Evolutionary conservation across 305 asterid genomes (phyloP).

Genomic region (Fraxinus baroniana): DNA sequence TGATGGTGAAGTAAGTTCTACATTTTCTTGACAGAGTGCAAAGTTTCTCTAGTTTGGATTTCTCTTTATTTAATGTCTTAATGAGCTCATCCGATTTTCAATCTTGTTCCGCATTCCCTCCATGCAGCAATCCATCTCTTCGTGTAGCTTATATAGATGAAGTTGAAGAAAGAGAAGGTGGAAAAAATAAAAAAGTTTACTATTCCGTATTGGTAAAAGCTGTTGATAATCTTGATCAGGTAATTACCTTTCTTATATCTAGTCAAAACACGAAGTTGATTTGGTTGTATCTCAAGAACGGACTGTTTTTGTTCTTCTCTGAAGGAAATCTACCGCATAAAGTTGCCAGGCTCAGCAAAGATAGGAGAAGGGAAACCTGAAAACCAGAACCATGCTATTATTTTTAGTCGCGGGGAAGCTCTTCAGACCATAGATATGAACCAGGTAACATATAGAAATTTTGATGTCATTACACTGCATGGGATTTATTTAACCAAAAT

Average conservation of each 20-base stretch:
- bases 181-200: conserved; percentile 73
- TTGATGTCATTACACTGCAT: conserved; percentile 10
- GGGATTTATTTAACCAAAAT: conserved; percentile 11
- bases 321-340: conserved; percentile 98
- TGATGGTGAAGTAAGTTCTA: conserved; percentile 94
- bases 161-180: conserved; percentile 95
- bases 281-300: conserved; percentile 17
- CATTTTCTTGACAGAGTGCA: conserved; percentile 13
- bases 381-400: conserved; percentile 97
- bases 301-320: conserved; percentile 24
- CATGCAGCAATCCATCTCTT: conserved; percentile 88
- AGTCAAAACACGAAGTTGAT: neutral
- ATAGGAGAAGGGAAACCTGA: conserved; percentile 99
- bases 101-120: conserved; percentile 17
- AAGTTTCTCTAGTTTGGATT: neutral
- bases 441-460: conserved; percentile 56
- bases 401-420: conserved; percentile 96
- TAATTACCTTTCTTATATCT: conserved; percentile 23
- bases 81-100: conserved; percentile 20
- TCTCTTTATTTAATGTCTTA: neutral
- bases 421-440: conserved; percentile 99
- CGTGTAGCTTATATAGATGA: conserved; percentile 99
- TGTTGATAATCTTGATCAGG: conserved; percentile 99
- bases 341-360: conserved; percentile 92
- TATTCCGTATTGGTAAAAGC: conserved; percentile 97